Base-by-base conservation (phyloP, 139 green algal genomes). In the Penium margaritaceum region DNA sequence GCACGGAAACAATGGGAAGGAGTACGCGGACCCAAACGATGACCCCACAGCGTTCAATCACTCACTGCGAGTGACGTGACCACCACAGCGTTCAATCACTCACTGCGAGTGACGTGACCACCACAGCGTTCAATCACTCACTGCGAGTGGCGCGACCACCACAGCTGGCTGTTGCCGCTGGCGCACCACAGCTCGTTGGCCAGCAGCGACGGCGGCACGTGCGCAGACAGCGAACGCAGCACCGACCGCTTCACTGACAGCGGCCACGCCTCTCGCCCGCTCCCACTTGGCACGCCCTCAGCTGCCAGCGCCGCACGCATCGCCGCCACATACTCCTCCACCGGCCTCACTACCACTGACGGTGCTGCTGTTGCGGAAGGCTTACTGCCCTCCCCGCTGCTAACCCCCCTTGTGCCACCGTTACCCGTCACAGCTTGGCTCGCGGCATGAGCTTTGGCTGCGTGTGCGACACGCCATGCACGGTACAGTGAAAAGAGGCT, bases 401-500 rank as follows among this genome's bases (percentile, higher is more conserved):
- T n/a, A n/a, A n/a, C n/a, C n/a, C n/a, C n/a, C n/a, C n/a, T n/a
- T n/a, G n/a, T n/a, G n/a, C n/a, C n/a, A n/a, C n/a, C n/a, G n/a
- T n/a, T n/a, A n/a, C n/a, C n/a, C n/a, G n/a, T n/a, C n/a, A n/a
- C n/a, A n/a, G n/a, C n/a, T n/a, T n/a, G 21, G 27, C 62, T 24
- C 30, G 62, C 62, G 12, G 17, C 6, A 19, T 24, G 19, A 39
- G 58, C 32, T 19, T 24, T 29, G 36, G 67, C 70, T 12, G 36
- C 88, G 80, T 54, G 89, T 24, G 74, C 57, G 19, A 72, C 17
- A 80, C 95, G 89, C 90, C 91, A 96, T 5, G 57, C 33, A 14
- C 84, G 78, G 71, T 91, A 93, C 15, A 96, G 29, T 6, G 75
- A 79, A 65, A 87, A 96, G 2, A 97, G 72, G 1, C 91, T 92